Evolutionary conservation across 2,329 filamentous ascomycete species (phyloP).

Genomic region (Dactylellina sp.): DNA sequence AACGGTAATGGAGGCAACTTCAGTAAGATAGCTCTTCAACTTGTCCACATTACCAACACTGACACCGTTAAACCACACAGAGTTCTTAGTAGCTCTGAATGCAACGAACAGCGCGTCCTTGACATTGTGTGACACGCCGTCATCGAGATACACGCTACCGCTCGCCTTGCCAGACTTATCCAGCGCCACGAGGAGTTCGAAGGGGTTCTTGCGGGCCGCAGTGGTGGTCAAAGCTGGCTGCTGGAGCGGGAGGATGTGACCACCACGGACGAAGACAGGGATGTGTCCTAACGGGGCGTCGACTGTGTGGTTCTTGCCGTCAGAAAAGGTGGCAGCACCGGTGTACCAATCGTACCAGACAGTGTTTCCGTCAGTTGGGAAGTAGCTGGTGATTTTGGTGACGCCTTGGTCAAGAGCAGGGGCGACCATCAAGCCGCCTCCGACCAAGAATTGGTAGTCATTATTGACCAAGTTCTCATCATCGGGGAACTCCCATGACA

Average conservation of each 20-base stretch:
- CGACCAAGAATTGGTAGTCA: conserved; percentile 79
- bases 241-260: conserved; percentile 75
- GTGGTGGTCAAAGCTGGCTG: conserved; percentile 76
- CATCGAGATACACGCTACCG: conserved; percentile 78
- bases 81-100: conserved; percentile 10
- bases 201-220: conserved; percentile 73
- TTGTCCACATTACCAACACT: conserved; percentile 16
- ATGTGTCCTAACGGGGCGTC: conserved; percentile 75
- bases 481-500: conserved; percentile 79
- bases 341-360: conserved; percentile 86
- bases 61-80: conserved; percentile 21
- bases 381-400: conserved; percentile 74
- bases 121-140: conserved; percentile 70
- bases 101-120: conserved; percentile 31
- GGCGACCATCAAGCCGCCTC: conserved; percentile 73
- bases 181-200: conserved; percentile 75
- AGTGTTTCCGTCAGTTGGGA: conserved; percentile 73
- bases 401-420: conserved; percentile 75
- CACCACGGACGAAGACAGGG: conserved; percentile 77
- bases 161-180: conserved; percentile 69
- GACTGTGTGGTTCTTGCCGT: conserved; percentile 72
- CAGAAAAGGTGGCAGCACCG: conserved; percentile 69
- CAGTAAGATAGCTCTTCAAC: conserved; percentile 16
- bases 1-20: conserved; percentile 14
- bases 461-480: conserved; percentile 75